Evolutionary conservation across 140 eudicot genomes (phyloP).

Genomic region (Erigeron philadelphicus): DNA sequence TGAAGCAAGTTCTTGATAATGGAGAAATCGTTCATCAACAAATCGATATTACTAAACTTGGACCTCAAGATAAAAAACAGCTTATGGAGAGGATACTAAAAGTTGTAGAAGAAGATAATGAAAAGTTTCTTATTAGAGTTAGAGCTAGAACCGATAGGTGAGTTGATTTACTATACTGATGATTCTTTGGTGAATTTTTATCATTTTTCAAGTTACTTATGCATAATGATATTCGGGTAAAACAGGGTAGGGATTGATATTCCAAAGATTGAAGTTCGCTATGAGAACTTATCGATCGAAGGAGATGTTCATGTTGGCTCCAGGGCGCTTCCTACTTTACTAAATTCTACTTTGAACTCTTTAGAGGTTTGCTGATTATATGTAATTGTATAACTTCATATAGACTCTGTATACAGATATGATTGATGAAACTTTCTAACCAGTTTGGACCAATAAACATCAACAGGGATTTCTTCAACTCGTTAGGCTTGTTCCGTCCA

Average conservation of each 20-base stretch:
- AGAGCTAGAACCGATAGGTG: slow-evolving; percentile 60
- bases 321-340: slow-evolving; percentile 60
- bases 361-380: slow-evolving; percentile 43
- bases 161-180: background rate
- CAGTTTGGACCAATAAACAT: background rate
- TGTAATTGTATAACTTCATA: background rate
- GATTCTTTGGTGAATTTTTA: background rate
- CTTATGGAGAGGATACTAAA: slow-evolving; percentile 49
- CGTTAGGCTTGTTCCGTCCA: slow-evolving; percentile 45
- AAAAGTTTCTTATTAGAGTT: slow-evolving; percentile 47
- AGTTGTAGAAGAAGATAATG: slow-evolving; percentile 62
- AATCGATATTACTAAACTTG: slow-evolving; percentile 49
- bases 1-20: slow-evolving; percentile 48
- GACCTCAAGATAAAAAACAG: slow-evolving; percentile 42
- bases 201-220: background rate
- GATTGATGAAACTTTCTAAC: slow-evolving; percentile 10
- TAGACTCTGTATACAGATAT: background rate
- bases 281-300: slow-evolving; percentile 45
- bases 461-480: slow-evolving; percentile 39
- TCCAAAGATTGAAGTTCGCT: slow-evolving; percentile 54
- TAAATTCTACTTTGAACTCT: slow-evolving; percentile 41
- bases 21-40: slow-evolving; percentile 41
- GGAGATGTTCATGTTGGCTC: slow-evolving; percentile 52
- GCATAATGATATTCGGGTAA: background rate
- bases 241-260: slow-evolving; percentile 53